Evolutionary conservation across 2,329 filamentous ascomycete genomes (phyloP).

Genomic region (Aspergillus amoenus): DNA sequence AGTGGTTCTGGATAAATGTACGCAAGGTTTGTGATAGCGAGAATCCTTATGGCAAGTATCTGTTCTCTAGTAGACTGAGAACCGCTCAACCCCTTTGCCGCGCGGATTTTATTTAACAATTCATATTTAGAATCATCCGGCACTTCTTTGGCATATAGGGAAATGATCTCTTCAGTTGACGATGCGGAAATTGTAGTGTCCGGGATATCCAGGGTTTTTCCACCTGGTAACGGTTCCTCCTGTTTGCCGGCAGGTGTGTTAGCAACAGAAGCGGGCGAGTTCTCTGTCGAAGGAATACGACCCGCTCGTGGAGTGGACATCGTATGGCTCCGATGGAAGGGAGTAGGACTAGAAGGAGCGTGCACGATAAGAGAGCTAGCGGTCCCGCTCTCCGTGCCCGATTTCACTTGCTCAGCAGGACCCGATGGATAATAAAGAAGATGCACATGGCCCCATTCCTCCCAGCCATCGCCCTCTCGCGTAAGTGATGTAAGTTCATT

Average conservation of each 20-base stretch:
- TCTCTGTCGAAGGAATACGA: conserved; percentile 44
- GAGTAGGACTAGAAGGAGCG: conserved; percentile 70
- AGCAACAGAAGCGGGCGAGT: conserved; percentile 52
- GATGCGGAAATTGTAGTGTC: conserved; percentile 44
- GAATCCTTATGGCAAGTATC: conserved; percentile 74
- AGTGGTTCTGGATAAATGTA: conserved; percentile 80
- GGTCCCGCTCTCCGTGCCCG: conserved; percentile 29
- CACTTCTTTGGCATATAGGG: conserved; percentile 58
- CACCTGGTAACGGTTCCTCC: conserved; percentile 41
- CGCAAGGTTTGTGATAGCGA: conserved; percentile 86
- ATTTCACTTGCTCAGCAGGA: conserved; percentile 34
- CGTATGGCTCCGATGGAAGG: conserved; percentile 68
- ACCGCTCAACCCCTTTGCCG: conserved; percentile 74
- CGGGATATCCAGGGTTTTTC: conserved; percentile 65
- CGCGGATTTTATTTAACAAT: conserved; percentile 75
- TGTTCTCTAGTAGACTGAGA: conserved; percentile 68
- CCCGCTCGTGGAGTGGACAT: conserved; percentile 54
- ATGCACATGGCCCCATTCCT: conserved; percentile 77
- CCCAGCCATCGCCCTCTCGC: conserved; percentile 60
- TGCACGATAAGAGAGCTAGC: conserved; percentile 39
- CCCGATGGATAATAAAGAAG: conserved; percentile 70
- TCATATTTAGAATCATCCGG: conserved; percentile 77
- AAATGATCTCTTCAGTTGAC: conserved; percentile 38
- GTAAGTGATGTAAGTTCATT: conserved; percentile 79
- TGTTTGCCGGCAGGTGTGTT: conserved; percentile 35